Evolutionary conservation across 192 early-diverging fungal genomes (phyloP), one percentile per base, ranked within the genome.

Genomic region (Podila verticillata): DNA sequence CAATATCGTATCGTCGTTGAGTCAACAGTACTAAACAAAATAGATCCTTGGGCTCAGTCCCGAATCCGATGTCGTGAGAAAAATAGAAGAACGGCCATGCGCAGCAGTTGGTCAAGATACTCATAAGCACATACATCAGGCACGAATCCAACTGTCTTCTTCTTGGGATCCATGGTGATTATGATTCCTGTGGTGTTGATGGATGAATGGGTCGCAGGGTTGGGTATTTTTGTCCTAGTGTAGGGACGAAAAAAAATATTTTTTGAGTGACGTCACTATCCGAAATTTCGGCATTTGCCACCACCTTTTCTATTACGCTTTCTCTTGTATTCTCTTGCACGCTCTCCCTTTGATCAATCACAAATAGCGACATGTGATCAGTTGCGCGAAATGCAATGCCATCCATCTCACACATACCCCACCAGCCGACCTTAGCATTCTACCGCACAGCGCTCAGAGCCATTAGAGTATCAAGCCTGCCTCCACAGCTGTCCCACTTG

Each of bases 111-210:
- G 20, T 54, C 51, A 54, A 4, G n/a, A 17, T 26, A 24, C 22
- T 19, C 51, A 24, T 54, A n/a, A 24, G 24, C 20, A 80, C 77
- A 26, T 80, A 80, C 77, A 24, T 72, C 77, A 26, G 70, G 77
- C 58, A 56, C 77, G 62, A 80, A 80, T 63, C 77, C 77, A 32
- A 80, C 77, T 24, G 77, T 80, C 77, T 80, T 80, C 70, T 80
- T 80, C 57, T 72, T 80, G 54, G 77, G 77, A 68, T 80, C 77
- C 77, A 80, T 80, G 7, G 12, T 59, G 26, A 30, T n/a, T 54
- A 8, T 26, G 29, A 57, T 32, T 28, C 24, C 12, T 66, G 17
- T 31, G 8, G 17, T n/a, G 29, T 30, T n/a, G 63, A 29, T 7
- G 20, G 31, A 20, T 39, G n/a, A 63, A 39, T 39, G 32, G n/a